Base-by-base conservation (phyloP, 495 filamentous ascomycete species). In the Hypoxylon perforatum region DNA sequence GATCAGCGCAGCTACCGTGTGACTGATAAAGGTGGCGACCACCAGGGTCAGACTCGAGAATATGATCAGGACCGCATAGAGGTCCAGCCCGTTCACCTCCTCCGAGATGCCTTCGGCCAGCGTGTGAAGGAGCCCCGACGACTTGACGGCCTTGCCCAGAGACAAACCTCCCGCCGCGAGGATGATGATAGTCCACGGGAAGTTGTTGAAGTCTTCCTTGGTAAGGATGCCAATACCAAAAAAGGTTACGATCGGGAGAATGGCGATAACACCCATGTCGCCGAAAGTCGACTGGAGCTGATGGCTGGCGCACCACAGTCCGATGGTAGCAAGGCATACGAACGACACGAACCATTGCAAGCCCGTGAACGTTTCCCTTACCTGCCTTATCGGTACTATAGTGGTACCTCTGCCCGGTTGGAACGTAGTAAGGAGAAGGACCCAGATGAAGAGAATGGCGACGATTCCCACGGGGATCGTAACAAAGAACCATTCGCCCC, bases 161-260 rank as follows among this genome's bases (percentile, higher is more conserved):
- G 93, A 91, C 10, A 99, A 80, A 1, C 95, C 95, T 39, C 95
- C 95, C 14, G 96, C 95, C 0, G 95, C 95, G 17, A 99, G 88
- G 70, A 99, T 97, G 80, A 99, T 98, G 78, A 99, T 98, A 22
- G 95, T 99, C 95, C 95, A 99, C 30, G 97, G 90, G 79, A 99
- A 99, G 73, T 99, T 99, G 82, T 99, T 99, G 74, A 99, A 99
- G 75, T 99, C 95, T 78, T 98, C 95, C 76, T 99, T 99, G 23
- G 94, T 99, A 11, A 99, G 85, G 73, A 99, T 96, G 36, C 95
- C 95, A 10, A 93, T 92, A 55, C 95, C 95, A 72, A 98, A 99
- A 85, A 99, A 99, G 33, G 97, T 80, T 36, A 95, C 91, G 39
- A 99, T 88, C 7, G 95, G 95, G 61, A 99, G 91, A 74, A 99